These are phyloP conservation scores for Neofusicoccum laricinum DNA, from an alignment of 2,329 filamentous ascomycete species.

Conservation along the genomic window DNA sequence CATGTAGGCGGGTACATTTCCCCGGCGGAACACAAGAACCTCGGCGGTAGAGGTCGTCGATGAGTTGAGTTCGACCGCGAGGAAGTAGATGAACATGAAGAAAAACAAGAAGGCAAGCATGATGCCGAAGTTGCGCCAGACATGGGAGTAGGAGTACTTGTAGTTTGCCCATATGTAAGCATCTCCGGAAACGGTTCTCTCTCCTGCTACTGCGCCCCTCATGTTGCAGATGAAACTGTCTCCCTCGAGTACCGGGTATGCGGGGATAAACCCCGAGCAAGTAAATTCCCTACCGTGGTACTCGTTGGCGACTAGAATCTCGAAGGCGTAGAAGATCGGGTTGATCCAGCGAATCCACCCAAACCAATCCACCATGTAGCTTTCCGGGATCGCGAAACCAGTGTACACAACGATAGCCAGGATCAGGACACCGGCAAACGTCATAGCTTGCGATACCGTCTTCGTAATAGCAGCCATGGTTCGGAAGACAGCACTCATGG, in stretches of 20 bases:
- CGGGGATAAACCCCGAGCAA: slow-evolving; percentile 39
- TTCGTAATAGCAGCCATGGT: slow-evolving; percentile 72
- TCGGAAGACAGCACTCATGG: slow-evolving; percentile 81
- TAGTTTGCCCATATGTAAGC: slow-evolving; percentile 31
- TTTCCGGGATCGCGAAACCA: slow-evolving; percentile 66
- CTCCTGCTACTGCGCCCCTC: slow-evolving; percentile 39
- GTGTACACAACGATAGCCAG: slow-evolving; percentile 65
- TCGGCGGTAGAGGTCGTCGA: slow-evolving; percentile 57
- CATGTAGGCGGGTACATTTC: slow-evolving; percentile 42
- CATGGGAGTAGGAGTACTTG: slow-evolving; percentile 40
- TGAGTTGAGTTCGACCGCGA: slow-evolving; percentile 55
- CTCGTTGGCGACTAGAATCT: slow-evolving; percentile 77
- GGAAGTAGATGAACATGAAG: slow-evolving; percentile 63
- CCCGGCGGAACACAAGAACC: slow-evolving; percentile 61
- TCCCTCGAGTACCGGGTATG: too few relatives aligned
- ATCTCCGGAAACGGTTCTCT: slow-evolving; percentile 39
- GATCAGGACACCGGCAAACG: slow-evolving; percentile 55
- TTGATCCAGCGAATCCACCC: slow-evolving; percentile 64
- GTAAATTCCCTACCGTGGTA: slow-evolving; percentile 36
- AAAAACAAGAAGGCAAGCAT: slow-evolving; percentile 61
- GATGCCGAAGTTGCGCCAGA: slow-evolving; percentile 66
- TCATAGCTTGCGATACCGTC: slow-evolving; percentile 58
- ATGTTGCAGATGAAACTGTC: slow-evolving; percentile 46
- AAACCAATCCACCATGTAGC: slow-evolving; percentile 52
- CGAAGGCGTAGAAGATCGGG: slow-evolving; percentile 76